Evolutionary conservation across 225 moss, liverwort and hornwort species (phyloP).

Genomic region (Lunularia cruciata): DNA sequence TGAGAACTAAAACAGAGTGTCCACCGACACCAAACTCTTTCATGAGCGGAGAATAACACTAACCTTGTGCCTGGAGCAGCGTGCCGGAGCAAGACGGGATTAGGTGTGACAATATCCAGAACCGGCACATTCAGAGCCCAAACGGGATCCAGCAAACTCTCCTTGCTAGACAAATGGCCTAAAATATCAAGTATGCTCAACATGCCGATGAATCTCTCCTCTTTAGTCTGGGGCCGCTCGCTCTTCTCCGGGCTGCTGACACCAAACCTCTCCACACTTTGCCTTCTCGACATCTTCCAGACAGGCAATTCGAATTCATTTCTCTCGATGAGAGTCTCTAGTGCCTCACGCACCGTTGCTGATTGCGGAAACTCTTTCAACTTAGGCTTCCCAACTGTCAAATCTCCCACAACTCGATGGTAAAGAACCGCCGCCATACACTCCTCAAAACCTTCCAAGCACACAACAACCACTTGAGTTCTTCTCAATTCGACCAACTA

Average conservation of each 20-base stretch:
- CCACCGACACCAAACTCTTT: too few species aligned
- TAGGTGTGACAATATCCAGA: slow-evolving; percentile 21
- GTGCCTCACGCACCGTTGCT: slow-evolving; percentile 27
- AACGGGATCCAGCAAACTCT: slow-evolving; percentile 25
- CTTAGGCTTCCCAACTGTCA: slow-evolving; percentile 34
- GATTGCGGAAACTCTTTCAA: slow-evolving; percentile 31
- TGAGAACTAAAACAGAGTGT: too few species aligned
- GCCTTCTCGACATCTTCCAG: slow-evolving; percentile 26
- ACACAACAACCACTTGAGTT: neutral
- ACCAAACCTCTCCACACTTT: slow-evolving; percentile 20
- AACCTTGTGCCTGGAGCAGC: slow-evolving; percentile 33
- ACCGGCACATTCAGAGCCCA: slow-evolving; percentile 30
- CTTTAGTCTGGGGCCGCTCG: slow-evolving; percentile 14
- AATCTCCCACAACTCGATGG: slow-evolving; percentile 23
- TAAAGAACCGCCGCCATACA: slow-evolving; percentile 33
- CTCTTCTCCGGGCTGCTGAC: slow-evolving; percentile 6
- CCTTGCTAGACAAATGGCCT: slow-evolving; percentile 23
- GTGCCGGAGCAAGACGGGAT: slow-evolving; percentile 13
- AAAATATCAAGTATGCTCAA: slow-evolving; percentile 38
- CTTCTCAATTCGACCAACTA: neutral
- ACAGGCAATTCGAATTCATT: slow-evolving; percentile 35
- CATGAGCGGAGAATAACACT: neutral
- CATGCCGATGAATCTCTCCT: slow-evolving; percentile 31
- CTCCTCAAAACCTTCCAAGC: neutral
- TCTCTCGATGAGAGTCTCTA: slow-evolving; percentile 22